phyloP scores from a whole-genome alignment of 345 rosid species.

The Noccaea bulbosa region DNA sequence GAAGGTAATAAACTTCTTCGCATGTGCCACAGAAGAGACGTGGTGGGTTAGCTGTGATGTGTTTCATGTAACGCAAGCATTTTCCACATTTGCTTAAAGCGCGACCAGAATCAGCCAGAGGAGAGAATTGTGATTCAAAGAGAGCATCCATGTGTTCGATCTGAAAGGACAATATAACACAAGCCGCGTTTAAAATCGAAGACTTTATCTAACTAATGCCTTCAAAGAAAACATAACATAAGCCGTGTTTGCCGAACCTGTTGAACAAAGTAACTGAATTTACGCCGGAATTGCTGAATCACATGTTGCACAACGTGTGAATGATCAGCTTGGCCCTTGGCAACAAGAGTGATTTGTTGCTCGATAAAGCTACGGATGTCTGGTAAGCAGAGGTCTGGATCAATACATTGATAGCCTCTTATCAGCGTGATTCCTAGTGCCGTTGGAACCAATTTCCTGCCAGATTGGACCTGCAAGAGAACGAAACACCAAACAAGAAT shows the following conservation, averaged over 20 bases:
- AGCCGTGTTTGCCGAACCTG: constrained; percentile 56
- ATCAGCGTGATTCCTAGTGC: constrained; percentile 83
- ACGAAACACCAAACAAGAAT: constrained; percentile 15
- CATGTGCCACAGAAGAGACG: constrained; percentile 91
- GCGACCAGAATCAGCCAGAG: constrained; percentile 82
- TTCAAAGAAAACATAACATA: not conserved
- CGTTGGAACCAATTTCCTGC: constrained; percentile 92
- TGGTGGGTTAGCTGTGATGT: constrained; percentile 76
- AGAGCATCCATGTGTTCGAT: constrained; percentile 92
- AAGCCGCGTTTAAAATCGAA: not conserved
- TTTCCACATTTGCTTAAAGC: constrained; percentile 93
- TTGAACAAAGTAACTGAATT: constrained; percentile 76
- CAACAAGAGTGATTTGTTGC: constrained; percentile 92
- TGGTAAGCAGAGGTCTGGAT: constrained; percentile 95
- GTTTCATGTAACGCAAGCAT: constrained; percentile 94
- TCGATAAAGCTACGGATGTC: constrained; percentile 97
- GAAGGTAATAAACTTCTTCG: constrained; percentile 95
- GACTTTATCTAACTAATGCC: not conserved
- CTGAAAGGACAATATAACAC: constrained; percentile 44
- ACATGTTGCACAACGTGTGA: constrained; percentile 76
- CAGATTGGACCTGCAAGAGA: constrained; percentile 70
- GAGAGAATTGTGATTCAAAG: constrained; percentile 96
- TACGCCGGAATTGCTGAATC: constrained; percentile 78
- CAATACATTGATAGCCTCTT: constrained; percentile 93
- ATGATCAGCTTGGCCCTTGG: constrained; percentile 89